Evolutionary conservation across 1,284 basidiomycete species (phyloP).

Genomic region (Veloboletus limbatus): DNA sequence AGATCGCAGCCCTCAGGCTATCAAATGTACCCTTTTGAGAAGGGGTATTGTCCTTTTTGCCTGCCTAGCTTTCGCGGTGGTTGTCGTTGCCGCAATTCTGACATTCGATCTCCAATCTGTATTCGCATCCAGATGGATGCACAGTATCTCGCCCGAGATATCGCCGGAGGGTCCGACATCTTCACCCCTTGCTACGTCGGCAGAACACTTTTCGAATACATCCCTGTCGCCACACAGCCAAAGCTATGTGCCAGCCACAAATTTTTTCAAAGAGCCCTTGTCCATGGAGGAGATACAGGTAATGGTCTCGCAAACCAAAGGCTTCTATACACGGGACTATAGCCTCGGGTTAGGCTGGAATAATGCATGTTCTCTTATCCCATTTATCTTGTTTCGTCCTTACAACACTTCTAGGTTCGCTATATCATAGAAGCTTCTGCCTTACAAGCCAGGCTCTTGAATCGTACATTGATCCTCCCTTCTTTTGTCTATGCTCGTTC

Average conservation of each 20-base stretch:
- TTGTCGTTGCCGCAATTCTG: constrained; percentile 9
- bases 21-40: constrained; percentile 4
- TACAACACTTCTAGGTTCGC: constrained; percentile 29
- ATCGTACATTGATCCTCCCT: constrained; percentile 40
- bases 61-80: constrained; percentile 3
- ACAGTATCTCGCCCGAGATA: constrained; percentile 3
- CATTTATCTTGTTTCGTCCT: background rate
- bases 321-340: constrained; percentile 38
- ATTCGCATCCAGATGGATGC: constrained; percentile 5
- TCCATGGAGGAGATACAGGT: constrained; percentile 19
- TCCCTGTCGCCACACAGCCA: background rate
- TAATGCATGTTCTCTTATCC: constrained; percentile 26
- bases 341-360: constrained; percentile 42
- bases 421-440: constrained; percentile 41
- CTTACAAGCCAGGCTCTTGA: constrained; percentile 36
- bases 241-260: background rate
- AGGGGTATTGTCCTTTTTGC: constrained; percentile 14
- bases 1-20: background rate
- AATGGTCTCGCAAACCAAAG: constrained; percentile 33
- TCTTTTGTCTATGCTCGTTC: constrained; percentile 41
- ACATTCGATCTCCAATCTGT: constrained; percentile 10
- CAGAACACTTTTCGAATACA: background rate
- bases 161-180: background rate
- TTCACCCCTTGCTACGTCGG: background rate
- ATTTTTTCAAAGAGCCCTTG: constrained; percentile 14